Evolutionary conservation across 352 stramenopile genomes (phyloP).

Genomic region (Pythium rhizo-oryzae): DNA sequence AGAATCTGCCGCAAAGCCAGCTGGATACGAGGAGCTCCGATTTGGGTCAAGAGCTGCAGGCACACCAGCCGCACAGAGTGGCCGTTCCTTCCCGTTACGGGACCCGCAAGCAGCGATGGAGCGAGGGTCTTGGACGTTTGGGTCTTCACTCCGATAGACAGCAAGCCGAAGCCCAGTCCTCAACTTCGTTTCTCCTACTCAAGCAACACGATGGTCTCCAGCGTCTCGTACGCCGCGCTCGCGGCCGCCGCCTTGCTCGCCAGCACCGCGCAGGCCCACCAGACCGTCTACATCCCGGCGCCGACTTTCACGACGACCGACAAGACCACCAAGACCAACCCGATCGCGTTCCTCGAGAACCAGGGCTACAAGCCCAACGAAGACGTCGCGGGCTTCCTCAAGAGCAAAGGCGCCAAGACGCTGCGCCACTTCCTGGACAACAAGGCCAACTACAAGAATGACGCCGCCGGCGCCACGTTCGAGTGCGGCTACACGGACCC

Average conservation of each 20-base stretch:
- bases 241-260: constrained; percentile 9
- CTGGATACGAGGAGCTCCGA: not conserved
- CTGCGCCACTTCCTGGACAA: constrained; percentile 43
- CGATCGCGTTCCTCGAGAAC: constrained; percentile 40
- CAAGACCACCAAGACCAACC: constrained; percentile 25
- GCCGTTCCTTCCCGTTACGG: too few relatives aligned
- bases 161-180: not conserved
- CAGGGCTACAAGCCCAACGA: constrained; percentile 44
- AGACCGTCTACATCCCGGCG: constrained; percentile 18
- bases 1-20: not conserved
- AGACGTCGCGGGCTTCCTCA: constrained; percentile 42
- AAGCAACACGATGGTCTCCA: constrained; percentile 15
- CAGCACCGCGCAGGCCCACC: constrained; percentile 15
- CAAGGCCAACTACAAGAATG: constrained; percentile 34
- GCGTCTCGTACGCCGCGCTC: constrained; percentile 1
- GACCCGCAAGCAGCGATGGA: too few relatives aligned
- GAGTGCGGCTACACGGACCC: constrained; percentile 29
- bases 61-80: not conserved
- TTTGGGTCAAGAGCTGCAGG: not conserved
- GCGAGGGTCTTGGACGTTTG: too few relatives aligned
- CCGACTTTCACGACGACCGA: constrained; percentile 23
- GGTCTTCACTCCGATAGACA: too few relatives aligned
- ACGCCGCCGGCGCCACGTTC: constrained; percentile 29
- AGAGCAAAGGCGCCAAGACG: constrained; percentile 38
- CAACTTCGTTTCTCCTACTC: not conserved